Evolutionary conservation across 192 early-diverging fungal genomes (phyloP).

Genomic region (Coemansia furcata): DNA sequence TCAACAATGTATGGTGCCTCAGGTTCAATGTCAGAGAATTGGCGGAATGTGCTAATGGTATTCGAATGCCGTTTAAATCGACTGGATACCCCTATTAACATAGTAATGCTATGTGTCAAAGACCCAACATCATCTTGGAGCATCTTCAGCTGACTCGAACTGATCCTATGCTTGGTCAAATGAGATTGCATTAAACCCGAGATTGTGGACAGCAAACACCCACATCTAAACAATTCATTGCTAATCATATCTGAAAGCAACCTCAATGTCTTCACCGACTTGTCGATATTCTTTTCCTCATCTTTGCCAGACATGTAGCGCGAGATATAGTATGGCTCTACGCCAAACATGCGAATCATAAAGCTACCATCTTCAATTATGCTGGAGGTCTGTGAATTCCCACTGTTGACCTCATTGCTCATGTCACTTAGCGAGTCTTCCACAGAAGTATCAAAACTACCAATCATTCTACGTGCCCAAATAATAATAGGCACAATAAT

Average conservation of each 20-base stretch:
- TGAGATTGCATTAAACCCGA: conserved; percentile 21
- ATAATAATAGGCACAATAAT: conserved; percentile 11
- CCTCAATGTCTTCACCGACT: conserved; percentile 56
- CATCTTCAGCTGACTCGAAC: not conserved
- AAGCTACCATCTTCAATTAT: conserved; percentile 59
- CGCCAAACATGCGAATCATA: conserved; percentile 66
- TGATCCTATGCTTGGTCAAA: not conserved
- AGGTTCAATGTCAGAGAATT: conserved; percentile 54
- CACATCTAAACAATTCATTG: conserved; percentile 45
- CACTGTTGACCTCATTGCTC: not conserved
- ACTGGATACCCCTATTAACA: not conserved
- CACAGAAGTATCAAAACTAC: not conserved
- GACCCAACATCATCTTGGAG: not conserved
- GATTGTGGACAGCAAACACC: conserved; percentile 12
- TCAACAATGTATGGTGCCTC: conserved; percentile 31
- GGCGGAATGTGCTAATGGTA: conserved; percentile 55
- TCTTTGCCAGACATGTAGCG: conserved; percentile 58
- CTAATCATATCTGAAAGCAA: conserved; percentile 56
- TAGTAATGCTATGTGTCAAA: not conserved
- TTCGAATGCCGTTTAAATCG: not conserved
- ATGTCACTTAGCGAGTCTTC: not conserved
- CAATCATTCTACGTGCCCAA: not conserved
- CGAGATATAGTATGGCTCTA: conserved; percentile 55
- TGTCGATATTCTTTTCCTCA: conserved; percentile 55
- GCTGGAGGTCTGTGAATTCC: conserved; percentile 1